phyloP scores from a whole-genome alignment of 176 grass and related monocot genomes.

The sorghum (Sorghum bicolor) region DNA sequence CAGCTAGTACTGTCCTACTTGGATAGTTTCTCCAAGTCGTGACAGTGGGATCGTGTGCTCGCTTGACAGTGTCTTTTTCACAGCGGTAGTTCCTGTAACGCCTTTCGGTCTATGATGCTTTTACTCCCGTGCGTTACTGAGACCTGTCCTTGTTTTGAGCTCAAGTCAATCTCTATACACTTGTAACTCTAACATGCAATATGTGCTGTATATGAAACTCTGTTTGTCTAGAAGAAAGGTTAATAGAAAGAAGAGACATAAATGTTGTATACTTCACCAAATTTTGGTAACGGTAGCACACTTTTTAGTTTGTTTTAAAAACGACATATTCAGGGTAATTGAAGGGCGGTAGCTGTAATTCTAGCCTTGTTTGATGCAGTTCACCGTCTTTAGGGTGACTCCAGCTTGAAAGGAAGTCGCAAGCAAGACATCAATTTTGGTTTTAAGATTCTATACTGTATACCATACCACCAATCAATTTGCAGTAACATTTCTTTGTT shows the following conservation, averaged over 20 bases:
- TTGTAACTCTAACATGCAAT: background rate
- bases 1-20: background rate
- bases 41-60: background rate
- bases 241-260: background rate
- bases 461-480: background rate
- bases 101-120: background rate
- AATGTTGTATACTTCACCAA: background rate
- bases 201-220: background rate
- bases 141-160: background rate
- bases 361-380: background rate
- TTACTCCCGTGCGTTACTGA: background rate
- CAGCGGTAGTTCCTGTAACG: background rate
- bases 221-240: background rate
- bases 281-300: background rate
- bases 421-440: background rate
- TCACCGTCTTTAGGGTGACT: background rate
- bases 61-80: background rate
- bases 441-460: conserved; percentile 1
- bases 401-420: background rate
- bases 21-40: background rate
- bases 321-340: background rate
- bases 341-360: background rate
- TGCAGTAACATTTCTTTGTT: conserved; percentile 21
- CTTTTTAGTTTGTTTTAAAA: conserved; percentile 5
- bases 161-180: background rate